Evolutionary conservation across 768 basidiomycete genomes (phyloP).

Genomic region (Cystoderma amianthinum): DNA sequence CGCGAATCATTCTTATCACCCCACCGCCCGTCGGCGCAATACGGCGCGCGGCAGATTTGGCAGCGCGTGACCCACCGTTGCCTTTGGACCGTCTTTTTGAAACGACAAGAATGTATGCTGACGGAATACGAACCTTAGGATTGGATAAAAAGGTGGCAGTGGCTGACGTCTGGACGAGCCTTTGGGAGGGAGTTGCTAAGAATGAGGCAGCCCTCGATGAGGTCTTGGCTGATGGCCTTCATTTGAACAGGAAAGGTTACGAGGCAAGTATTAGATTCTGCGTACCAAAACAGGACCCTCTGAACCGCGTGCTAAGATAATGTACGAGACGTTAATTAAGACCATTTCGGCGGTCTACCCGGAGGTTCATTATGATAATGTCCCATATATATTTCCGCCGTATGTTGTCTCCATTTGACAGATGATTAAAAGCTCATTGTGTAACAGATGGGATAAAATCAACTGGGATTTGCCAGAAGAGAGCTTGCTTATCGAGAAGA

Average conservation of each 20-base stretch:
- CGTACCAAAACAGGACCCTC: not conserved
- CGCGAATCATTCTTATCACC: constrained; percentile 74
- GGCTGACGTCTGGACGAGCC: constrained; percentile 65
- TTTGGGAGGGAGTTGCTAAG: constrained; percentile 72
- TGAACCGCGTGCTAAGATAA: constrained; percentile 35
- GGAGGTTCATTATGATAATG: constrained; percentile 58
- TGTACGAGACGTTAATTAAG: constrained; percentile 56
- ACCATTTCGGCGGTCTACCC: constrained; percentile 55
- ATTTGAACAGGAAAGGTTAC: constrained; percentile 73
- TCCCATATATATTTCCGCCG: constrained; percentile 53
- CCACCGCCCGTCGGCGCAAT: constrained; percentile 77
- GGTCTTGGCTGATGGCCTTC: constrained; percentile 72
- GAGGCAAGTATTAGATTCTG: constrained; percentile 34
- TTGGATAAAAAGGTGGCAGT: constrained; percentile 46
- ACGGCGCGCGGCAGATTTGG: constrained; percentile 46
- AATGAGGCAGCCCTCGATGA: constrained; percentile 42
- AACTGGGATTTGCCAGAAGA: constrained; percentile 18
- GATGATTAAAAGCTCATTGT: constrained; percentile 4
- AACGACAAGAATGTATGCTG: constrained; percentile 60
- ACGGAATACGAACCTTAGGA: constrained; percentile 60
- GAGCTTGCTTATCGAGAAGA: constrained; percentile 15
- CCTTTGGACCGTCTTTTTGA: constrained; percentile 56
- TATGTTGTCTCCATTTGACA: constrained; percentile 37
- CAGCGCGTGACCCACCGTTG: constrained; percentile 39
- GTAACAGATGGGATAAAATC: constrained; percentile 29